Conservation (phyloP, 2,329 filamentous ascomycete species). For the Trichoderma sp. region DNA sequence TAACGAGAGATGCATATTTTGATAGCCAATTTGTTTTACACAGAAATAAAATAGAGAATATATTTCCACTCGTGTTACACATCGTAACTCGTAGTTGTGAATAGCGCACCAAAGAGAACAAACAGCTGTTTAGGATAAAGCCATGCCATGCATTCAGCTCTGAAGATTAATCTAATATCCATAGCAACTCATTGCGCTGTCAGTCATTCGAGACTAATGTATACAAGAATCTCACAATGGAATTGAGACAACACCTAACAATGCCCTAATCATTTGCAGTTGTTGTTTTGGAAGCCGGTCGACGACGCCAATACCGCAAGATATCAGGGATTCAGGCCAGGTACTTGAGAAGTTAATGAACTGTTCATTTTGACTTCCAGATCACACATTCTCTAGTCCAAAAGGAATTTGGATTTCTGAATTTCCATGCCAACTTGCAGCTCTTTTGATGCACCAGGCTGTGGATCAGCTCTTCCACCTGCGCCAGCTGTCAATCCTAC, state of each 20-base stretch:
- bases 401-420: background rate
- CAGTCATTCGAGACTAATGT: background rate
- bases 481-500: background rate
- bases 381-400: background rate
- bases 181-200: background rate
- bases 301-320: background rate
- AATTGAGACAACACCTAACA: background rate
- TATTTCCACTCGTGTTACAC: background rate
- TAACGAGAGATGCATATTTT: background rate
- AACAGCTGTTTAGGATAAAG: background rate
- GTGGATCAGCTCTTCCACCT: background rate
- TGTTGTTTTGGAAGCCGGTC: background rate
- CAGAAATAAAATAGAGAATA: background rate
- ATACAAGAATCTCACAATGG: background rate
- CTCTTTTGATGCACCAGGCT: background rate
- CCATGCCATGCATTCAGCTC: background rate
- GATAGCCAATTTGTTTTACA: background rate
- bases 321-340: background rate
- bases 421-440: background rate
- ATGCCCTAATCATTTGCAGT: background rate
- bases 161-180: background rate
- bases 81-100: background rate
- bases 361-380: background rate
- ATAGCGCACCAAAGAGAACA: background rate
- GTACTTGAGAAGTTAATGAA: background rate